phyloP scores from a whole-genome alignment of 441 rosid genomes.

The Pelargonium myrrhifolium region DNA sequence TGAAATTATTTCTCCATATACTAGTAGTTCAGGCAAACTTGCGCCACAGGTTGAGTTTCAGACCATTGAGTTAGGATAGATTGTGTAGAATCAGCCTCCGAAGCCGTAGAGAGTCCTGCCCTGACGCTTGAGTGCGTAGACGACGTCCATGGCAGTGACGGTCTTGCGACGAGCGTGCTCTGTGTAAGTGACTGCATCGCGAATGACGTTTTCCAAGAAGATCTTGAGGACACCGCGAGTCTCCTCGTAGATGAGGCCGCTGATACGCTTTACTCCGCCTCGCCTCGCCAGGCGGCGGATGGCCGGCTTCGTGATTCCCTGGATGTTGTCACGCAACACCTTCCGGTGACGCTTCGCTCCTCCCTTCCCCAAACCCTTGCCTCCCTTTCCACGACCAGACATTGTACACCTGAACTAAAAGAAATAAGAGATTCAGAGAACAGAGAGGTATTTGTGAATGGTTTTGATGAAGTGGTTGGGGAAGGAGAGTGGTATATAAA shows the following conservation, averaged over 20 bases:
- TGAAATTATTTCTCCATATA: too few species aligned
- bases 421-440: not conserved
- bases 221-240: conserved; percentile 24
- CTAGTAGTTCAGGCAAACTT: too few species aligned
- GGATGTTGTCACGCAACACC: conserved; percentile 25
- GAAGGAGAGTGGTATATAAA: too few species aligned
- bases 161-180: conserved; percentile 25
- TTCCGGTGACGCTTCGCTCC: conserved; percentile 26
- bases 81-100: conserved; percentile 13
- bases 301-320: conserved; percentile 22
- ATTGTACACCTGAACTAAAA: not conserved
- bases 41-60: too few species aligned
- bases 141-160: conserved; percentile 24
- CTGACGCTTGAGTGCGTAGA: conserved; percentile 23
- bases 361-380: conserved; percentile 23
- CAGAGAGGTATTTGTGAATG: not conserved
- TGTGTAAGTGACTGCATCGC: conserved; percentile 22
- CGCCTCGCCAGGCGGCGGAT: conserved; percentile 20
- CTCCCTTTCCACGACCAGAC: conserved; percentile 26
- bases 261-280: conserved; percentile 26
- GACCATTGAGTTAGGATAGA: too few species aligned
- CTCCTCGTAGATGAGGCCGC: conserved; percentile 24
- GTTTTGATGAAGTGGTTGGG: too few species aligned
- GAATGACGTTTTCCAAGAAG: conserved; percentile 24
- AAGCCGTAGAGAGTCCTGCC: conserved; percentile 23